Evolutionary conservation across 305 asterid genomes (phyloP).

Genomic region (Solanum hybrid): DNA sequence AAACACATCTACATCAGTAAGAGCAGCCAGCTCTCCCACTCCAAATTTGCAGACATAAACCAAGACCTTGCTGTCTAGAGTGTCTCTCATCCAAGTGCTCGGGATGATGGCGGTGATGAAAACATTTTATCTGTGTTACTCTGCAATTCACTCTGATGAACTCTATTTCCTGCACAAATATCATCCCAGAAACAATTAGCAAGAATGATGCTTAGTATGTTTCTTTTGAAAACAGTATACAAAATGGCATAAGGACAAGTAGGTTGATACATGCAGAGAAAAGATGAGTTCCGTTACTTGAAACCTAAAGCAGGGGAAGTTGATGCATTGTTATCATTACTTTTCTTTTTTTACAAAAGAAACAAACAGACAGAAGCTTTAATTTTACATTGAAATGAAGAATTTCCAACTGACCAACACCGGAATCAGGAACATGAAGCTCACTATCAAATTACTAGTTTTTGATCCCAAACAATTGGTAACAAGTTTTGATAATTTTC

Average conservation of each 20-base stretch:
- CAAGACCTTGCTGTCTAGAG: neutral
- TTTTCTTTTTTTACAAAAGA: neutral
- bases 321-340: neutral
- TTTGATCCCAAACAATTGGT: neutral
- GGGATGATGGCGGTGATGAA: neutral
- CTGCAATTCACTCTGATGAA: neutral
- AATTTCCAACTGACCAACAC: neutral
- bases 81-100: neutral
- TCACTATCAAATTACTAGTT: neutral
- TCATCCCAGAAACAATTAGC: neutral
- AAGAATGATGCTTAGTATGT: neutral
- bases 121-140: neutral
- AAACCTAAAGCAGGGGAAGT: neutral
- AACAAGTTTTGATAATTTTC: neutral
- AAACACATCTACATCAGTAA: neutral
- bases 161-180: neutral
- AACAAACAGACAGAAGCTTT: constrained; percentile 4
- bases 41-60: neutral
- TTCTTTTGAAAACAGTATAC: neutral
- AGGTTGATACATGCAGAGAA: neutral
- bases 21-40: neutral
- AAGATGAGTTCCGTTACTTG: neutral
- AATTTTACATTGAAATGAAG: neutral
- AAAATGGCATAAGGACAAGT: neutral
- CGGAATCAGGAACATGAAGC: neutral